phyloP scores from a whole-genome alignment of 768 basidiomycete species.

The Leucocoprinus birnbaumii region DNA sequence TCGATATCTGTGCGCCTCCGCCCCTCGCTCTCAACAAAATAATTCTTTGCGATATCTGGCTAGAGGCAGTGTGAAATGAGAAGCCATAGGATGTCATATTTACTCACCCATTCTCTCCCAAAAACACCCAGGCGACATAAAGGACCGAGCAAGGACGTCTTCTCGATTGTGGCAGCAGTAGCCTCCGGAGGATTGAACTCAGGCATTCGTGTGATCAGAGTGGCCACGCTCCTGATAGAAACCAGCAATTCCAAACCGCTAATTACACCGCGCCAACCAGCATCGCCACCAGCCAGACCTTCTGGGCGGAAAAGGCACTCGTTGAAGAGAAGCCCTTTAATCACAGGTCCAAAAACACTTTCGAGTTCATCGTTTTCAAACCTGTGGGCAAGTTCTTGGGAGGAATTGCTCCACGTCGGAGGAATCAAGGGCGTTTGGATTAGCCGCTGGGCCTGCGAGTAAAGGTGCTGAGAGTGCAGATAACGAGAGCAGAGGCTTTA shows the following conservation, averaged over 20 bases:
- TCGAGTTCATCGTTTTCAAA: slow-evolving; percentile 83
- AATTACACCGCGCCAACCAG: slow-evolving; percentile 84
- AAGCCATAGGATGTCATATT: neutral
- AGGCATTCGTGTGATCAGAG: slow-evolving; percentile 71
- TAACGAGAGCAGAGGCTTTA: slow-evolving; percentile 76
- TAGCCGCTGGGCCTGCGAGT: slow-evolving; percentile 40
- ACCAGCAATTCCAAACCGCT: slow-evolving; percentile 80
- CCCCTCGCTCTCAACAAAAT: slow-evolving; percentile 85
- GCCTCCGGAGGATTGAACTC: slow-evolving; percentile 69
- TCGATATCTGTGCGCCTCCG: slow-evolving; percentile 73
- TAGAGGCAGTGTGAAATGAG: slow-evolving; percentile 26
- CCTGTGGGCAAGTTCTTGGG: slow-evolving; percentile 74
- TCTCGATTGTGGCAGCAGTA: slow-evolving; percentile 62
- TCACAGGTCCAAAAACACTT: slow-evolving; percentile 73
- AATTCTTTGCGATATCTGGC: slow-evolving; percentile 74
- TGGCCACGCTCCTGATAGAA: slow-evolving; percentile 79
- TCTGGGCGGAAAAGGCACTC: slow-evolving; percentile 60
- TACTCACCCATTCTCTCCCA: slow-evolving; percentile 80
- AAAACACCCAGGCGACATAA: slow-evolving; percentile 83
- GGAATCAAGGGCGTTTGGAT: slow-evolving; percentile 51
- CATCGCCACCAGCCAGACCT: slow-evolving; percentile 69
- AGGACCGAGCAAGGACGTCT: slow-evolving; percentile 74
- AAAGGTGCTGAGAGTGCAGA: slow-evolving; percentile 69
- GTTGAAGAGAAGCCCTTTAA: slow-evolving; percentile 61
- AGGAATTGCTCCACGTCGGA: slow-evolving; percentile 79